Evolutionary conservation across 2,329 filamentous ascomycete genomes (phyloP), one percentile per base, ranked within the genome.

Genomic region (Colletotrichum cuscutae): DNA sequence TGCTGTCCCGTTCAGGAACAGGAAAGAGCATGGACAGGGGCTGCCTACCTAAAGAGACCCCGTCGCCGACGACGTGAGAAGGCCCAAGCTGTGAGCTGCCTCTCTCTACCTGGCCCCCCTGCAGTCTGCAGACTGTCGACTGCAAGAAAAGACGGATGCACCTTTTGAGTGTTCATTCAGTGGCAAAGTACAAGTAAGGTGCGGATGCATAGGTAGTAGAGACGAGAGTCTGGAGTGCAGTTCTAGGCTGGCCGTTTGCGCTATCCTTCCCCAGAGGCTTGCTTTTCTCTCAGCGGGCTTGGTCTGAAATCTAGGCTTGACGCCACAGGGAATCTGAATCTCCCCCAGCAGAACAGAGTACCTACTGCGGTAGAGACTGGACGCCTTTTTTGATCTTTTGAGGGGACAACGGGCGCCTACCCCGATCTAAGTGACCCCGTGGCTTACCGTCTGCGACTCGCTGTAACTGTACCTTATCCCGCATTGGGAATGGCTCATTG

Each of bases 381-480:
- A 32, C 60, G 60, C 46, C 60, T 63, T 26, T n/a, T 30, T 46
- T 24, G 58, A 19, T 42, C 49, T 26, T 22, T 30, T 46, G 35
- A 35, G 9, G n/a, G 19, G 32, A 13, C n/a, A 60, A 46, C 24
- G 26, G 58, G 42, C 59, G 59, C 37, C 42, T 62, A 28, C 28
- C 42, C 19, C 24, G 26, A 42, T 60, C 32, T 26, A 46, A 22
- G 22, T 22, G 26, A 37, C 63, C 63, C 68, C 63, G 63, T 71
- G 68, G 63, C 62, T 54, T 59, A 19, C 35, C 35, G 22, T 67
- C 15, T 60, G 67, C 42, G 67, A 54, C 52, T 54, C 22, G 52
- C 22, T 58, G 56, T 30, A 58, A 35, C 32, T 56, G 56, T 63
- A 62, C 68, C 57, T 62, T 66, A 24, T 65, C 54, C 63, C 52